phyloP scores from a whole-genome alignment of 169 alveolate species.

The Plasmodium sp. region DNA sequence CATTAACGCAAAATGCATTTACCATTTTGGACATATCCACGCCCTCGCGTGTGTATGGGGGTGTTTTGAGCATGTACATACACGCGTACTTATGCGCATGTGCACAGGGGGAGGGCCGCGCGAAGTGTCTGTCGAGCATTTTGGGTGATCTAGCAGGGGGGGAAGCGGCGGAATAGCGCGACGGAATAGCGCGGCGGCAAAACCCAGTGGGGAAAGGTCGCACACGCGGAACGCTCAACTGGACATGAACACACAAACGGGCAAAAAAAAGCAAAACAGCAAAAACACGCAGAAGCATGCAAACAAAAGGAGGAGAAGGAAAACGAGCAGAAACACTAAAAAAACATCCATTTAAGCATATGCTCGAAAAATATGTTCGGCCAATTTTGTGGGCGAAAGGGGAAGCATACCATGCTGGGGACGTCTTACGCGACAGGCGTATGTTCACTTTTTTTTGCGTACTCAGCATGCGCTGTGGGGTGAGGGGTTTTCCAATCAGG shows the following conservation, averaged over 20 bases:
- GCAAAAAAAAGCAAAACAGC: background rate
- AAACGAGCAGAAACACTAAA: background rate
- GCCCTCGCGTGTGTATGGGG: background rate
- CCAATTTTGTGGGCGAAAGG: background rate
- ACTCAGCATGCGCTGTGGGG: background rate
- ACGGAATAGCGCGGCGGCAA: background rate
- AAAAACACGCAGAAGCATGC: background rate
- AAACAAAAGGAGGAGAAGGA: background rate
- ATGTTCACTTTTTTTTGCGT: background rate
- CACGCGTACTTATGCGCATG: background rate
- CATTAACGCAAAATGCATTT: background rate
- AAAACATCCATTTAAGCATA: background rate
- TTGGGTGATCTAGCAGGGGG: background rate
- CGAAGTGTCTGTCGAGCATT: background rate
- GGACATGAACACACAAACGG: background rate
- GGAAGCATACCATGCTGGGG: background rate
- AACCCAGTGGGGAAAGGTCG: background rate
- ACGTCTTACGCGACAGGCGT: background rate
- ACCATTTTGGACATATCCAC: background rate
- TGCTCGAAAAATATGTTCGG: background rate
- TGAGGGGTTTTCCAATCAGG: background rate
- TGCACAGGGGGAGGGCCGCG: background rate
- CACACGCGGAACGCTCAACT: background rate
- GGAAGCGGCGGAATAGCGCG: background rate
- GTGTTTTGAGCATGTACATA: background rate